These are phyloP conservation scores for Debaryomyces coudertii DNA, from an alignment of 1,139 yeast genomes.

Conservation along the genomic window DNA sequence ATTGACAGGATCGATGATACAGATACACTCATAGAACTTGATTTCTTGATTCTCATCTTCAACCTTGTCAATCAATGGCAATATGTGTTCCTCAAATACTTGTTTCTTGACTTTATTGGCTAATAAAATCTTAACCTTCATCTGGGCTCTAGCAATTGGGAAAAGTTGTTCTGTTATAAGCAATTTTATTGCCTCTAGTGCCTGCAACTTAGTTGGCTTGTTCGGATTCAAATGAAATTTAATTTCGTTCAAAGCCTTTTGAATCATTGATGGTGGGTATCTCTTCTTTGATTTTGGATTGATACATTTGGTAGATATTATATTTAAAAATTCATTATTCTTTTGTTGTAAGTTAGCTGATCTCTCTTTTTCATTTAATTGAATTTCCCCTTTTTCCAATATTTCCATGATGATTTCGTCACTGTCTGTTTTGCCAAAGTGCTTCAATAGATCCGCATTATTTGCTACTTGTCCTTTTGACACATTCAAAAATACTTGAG, in stretches of 20 bases:
- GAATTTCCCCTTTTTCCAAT: slow-evolving; percentile 88
- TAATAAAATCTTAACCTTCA: slow-evolving; percentile 73
- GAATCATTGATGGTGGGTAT: slow-evolving; percentile 93
- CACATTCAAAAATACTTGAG: slow-evolving; percentile 90
- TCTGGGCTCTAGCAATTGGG: slow-evolving; percentile 92
- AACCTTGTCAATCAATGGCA: slow-evolving; percentile 53
- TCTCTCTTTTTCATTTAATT: slow-evolving; percentile 91
- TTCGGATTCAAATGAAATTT: slow-evolving; percentile 82
- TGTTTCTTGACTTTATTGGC: slow-evolving; percentile 54
- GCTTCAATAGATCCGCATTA: slow-evolving; percentile 73
- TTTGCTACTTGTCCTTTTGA: slow-evolving; percentile 95
- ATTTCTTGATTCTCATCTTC: slow-evolving; percentile 53
- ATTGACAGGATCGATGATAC: slow-evolving; percentile 86
- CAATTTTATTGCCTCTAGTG: slow-evolving; percentile 85
- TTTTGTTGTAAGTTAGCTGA: slow-evolving; percentile 73
- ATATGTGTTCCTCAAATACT: slow-evolving; percentile 49
- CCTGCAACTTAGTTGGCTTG: slow-evolving; percentile 84
- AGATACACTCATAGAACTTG: slow-evolving; percentile 61
- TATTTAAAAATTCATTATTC: slow-evolving; percentile 80
- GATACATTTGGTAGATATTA: slow-evolving; percentile 87
- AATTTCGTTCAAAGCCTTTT: slow-evolving; percentile 78
- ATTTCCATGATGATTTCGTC: slow-evolving; percentile 80
- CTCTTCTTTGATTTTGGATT: slow-evolving; percentile 89
- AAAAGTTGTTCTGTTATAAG: slow-evolving; percentile 78
- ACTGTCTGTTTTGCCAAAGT: slow-evolving; percentile 76